A percentile compares a stretch with the other conserved stretches of the same genome.
Evolutionary conservation across 805 yeast species (phyloP).

Genomic region (Candida pseudoglaebosa): DNA sequence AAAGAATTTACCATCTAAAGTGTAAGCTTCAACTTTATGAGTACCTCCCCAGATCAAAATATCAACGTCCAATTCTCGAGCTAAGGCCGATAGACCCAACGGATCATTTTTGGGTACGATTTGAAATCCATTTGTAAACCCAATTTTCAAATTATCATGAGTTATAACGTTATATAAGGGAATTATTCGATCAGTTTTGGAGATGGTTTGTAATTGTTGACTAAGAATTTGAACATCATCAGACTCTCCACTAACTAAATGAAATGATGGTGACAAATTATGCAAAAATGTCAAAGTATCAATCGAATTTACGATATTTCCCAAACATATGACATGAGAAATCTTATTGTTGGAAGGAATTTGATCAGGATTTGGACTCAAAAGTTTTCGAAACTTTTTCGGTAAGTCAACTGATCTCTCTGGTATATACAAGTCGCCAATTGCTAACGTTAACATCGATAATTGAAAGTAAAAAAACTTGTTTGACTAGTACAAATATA

Average conservation of each 20-base stretch:
- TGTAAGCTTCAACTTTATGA: slow-evolving; percentile 88
- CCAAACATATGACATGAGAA: slow-evolving; percentile 78
- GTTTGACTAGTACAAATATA: no score
- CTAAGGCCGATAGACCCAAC: slow-evolving; percentile 71
- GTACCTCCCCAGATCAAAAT: slow-evolving; percentile 91
- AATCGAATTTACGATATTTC: slow-evolving; percentile 71
- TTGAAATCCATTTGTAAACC: slow-evolving; percentile 80
- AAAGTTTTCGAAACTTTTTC: slow-evolving; percentile 62
- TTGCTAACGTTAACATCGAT: slow-evolving; percentile 52
- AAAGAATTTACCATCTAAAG: slow-evolving; percentile 87
- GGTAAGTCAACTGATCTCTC: slow-evolving; percentile 70
- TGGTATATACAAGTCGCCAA: slow-evolving; percentile 90
- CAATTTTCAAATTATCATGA: slow-evolving; percentile 71
- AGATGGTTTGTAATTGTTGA: slow-evolving; percentile 24
- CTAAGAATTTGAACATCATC: slow-evolving; percentile 47
- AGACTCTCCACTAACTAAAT: slow-evolving; percentile 77
- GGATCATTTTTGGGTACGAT: slow-evolving; percentile 87
- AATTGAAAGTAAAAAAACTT: background rate
- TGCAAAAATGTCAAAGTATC: slow-evolving; percentile 62
- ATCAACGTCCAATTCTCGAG: slow-evolving; percentile 90
- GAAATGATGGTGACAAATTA: slow-evolving; percentile 66
- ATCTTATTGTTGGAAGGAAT: slow-evolving; percentile 56
- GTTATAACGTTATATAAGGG: slow-evolving; percentile 65
- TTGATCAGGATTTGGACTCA: slow-evolving; percentile 57
- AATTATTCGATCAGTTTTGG: slow-evolving; percentile 23